Evolutionary conservation across 2,329 filamentous ascomycete genomes (phyloP), one percentile per base, ranked within the genome.

Genomic region (Tolypocladium pustulatum): DNA sequence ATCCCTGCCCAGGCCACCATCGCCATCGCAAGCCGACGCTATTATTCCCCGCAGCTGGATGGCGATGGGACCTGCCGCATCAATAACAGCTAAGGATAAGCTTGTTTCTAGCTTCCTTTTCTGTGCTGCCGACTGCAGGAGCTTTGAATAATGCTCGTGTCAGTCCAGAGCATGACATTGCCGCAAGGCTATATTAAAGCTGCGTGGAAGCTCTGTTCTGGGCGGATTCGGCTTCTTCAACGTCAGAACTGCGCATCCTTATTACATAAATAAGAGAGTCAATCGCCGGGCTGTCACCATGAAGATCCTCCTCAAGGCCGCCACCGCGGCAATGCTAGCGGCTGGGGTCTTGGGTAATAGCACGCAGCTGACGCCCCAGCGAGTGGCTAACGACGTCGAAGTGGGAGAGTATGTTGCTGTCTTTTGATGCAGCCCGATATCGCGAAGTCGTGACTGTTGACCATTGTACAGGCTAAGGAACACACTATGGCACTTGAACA

Each of bases 401-500:
- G 71, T 69, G 49, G 64, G 68, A 57, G 68, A 73, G 74, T 76
- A 62, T 62, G 73, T 63, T 32, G 32, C 4, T 30, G 9, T 25
- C 25, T 20, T 30, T 51, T 4, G 3, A 10, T 7, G 12, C 7
- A 3, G 46, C 3, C 2, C 25, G 7, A 30, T 1, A 30, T 5
- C 25, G 46, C 55, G 54, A 36, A 57, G 34, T 9, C 4, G 13
- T 4, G 15, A 30, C 17, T 30, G 3, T 10, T 51, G 25, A 51
- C 25, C 9, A 30, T 51, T 51, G 2, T 5, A 52, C 56, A 83
- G 82, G 27, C 71, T 86, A 25, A 75, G 79, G 67, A 73, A 75
- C 58, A 81, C 81, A 53, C 76, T 86, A n/a, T 73, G 75, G 65
- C 75, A 78, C 59, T 72, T 86, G 7, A 74, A 85, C 65, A 70